Evolutionary conservation across 495 filamentous ascomycete genomes (phyloP), one percentile per base, ranked within the genome.

Genomic region (Pseudoneurospora amorphoporcata): DNA sequence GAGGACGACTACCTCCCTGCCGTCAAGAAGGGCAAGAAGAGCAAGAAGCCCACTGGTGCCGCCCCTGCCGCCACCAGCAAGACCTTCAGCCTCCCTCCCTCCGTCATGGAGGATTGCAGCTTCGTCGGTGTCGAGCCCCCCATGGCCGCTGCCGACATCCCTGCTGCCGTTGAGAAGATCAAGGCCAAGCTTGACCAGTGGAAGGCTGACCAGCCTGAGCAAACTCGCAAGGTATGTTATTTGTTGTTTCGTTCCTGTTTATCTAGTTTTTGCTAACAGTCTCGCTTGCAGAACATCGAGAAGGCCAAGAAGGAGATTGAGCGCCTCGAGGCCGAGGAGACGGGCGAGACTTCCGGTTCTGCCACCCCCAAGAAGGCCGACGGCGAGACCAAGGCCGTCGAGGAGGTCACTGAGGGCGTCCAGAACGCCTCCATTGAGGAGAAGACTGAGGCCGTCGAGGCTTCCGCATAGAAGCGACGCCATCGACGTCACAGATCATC

Each of bases 121-220:
- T 91, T 92, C 82, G 80, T 98, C 76, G 90, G 90, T 79, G 87
- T 98, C 75, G 91, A 95, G 69, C 90, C 94, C 58, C 96, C 95
- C 4, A 93, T 92, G 88, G 90, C 87, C 80, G 90, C 93, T 77
- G 83, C 88, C 39, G 95, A 95, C 77, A 90, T 98, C 8, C 89
- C 94, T 9, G 85, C 84, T 58, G 88, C 87, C 3, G 81, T 92
- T 14, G 94, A 97, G 87, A 95, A 97, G 86, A 86, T 98, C 76
- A 93, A 93, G 80, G 92, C 87, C 72, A 98, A 98, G 86, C 85
- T 97, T 45, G 90, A 89, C n/a, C 87, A 91, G 76, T 99, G 95
- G 93, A 97, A 97, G 87, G 86, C 89, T 47, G 91, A 96, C 82
- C 95, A 98, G 84, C 88, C 92, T 42, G 85, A 87, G 71, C 93